Conservation (phyloP, 2,329 filamentous ascomycete genomes). For the Trichoderma simmonsii region DNA sequence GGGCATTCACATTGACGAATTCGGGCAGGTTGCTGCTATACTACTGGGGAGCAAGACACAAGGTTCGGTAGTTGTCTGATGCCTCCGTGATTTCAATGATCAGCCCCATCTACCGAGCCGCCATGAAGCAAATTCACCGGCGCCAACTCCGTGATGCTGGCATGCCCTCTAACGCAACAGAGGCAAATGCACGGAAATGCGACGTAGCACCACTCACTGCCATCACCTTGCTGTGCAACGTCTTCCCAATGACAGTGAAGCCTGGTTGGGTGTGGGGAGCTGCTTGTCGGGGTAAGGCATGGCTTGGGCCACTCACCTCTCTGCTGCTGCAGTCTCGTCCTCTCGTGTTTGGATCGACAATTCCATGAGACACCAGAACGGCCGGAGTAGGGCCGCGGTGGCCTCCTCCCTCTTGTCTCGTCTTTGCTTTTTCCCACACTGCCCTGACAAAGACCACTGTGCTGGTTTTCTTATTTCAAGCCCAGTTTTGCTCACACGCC, state of each 20-base stretch:
- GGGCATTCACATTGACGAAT: not conserved
- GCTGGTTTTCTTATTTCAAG: not conserved
- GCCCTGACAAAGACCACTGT: not conserved
- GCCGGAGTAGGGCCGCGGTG: constrained; percentile 32
- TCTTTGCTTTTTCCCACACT: not conserved
- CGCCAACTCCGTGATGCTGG: not conserved
- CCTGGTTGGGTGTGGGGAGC: constrained; percentile 12
- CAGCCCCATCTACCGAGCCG: constrained; percentile 9
- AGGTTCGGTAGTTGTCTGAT: constrained; percentile 5
- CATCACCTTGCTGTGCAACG: not conserved
- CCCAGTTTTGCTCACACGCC: not conserved
- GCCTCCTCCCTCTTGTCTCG: constrained; percentile 16
- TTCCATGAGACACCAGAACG: constrained; percentile 29
- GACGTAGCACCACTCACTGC: not conserved
- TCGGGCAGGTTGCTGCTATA: not conserved
- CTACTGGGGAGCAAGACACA: not conserved
- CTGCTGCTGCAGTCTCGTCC: constrained; percentile 2
- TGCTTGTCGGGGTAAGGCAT: constrained; percentile 13
- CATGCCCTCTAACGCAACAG: constrained; percentile 5
- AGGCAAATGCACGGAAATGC: constrained; percentile 4
- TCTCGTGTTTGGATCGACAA: constrained; percentile 27
- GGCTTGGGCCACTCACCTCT: constrained; percentile 6
- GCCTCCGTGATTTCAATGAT: constrained; percentile 12
- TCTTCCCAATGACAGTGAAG: not conserved
- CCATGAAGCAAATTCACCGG: not conserved